Conservation (phyloP, 78 protist species). For the Guillardia theta region DNA sequence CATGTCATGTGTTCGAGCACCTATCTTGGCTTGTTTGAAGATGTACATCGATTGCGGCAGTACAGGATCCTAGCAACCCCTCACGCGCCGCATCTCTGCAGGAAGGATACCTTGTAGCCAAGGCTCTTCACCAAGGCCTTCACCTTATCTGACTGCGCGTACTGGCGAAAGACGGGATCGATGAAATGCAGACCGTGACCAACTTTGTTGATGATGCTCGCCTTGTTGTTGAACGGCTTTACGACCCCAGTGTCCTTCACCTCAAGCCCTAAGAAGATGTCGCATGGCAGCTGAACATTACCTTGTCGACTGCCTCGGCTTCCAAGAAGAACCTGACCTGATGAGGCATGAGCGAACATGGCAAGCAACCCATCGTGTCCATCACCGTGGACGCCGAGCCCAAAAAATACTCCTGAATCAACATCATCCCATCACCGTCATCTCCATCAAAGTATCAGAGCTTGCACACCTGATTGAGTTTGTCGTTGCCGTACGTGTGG, state of each 20-base stretch:
- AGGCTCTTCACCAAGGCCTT: not conserved
- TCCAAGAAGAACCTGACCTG: constrained; percentile 35
- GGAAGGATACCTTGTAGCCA: not conserved
- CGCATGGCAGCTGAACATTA: not conserved
- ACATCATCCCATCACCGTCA: no score
- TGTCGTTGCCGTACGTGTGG: constrained; percentile 19
- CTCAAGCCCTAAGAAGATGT: no score
- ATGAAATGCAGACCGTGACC: constrained; percentile 34
- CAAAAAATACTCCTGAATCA: not conserved
- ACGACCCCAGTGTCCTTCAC: not conserved
- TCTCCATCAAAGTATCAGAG: not conserved
- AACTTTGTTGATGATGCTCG: constrained; percentile 5
- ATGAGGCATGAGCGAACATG: no score
- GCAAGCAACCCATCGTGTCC: no score
- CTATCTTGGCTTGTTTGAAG: constrained; percentile 16
- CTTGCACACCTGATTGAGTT: not conserved
- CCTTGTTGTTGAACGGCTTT: not conserved
- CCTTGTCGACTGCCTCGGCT: constrained; percentile 9
- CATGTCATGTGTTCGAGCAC: not conserved
- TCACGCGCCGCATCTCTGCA: not conserved
- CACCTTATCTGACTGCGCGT: not conserved
- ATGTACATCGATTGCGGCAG: constrained; percentile 28
- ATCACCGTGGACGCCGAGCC: not conserved
- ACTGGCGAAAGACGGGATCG: not conserved
- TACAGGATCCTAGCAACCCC: not conserved